Evolutionary conservation across 2,329 filamentous ascomycete genomes (phyloP), one percentile per base, ranked within the genome.

Genomic region (Sporothrix protearum): DNA sequence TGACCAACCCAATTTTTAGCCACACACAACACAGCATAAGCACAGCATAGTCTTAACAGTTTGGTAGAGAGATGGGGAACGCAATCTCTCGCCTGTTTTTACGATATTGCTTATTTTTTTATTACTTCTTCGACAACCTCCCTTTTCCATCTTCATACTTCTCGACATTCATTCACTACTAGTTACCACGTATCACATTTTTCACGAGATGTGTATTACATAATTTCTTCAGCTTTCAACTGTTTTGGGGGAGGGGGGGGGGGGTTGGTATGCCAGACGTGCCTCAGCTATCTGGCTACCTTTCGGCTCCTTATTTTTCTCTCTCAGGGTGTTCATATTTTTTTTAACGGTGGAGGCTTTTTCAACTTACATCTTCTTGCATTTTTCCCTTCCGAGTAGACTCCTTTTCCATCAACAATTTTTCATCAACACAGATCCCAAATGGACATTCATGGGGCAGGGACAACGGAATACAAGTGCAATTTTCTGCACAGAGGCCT

Each of bases 251-350:
- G n/a, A n/a, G n/a, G n/a, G n/a, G n/a, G n/a, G n/a, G n/a, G n/a
- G n/a, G n/a, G 47, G 57, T 57, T 9, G 59, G 69, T 51, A 66
- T 53, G 59, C 69, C 59, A 71, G 59, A 14, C 69, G 59, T 57
- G 49, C 69, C 33, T 22, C 25, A 42, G 25, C 19, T 28, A 53
- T 47, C 12, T 57, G 63, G 63, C 25, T 49, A 49, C n/a, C 8
- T 53, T 57, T 12, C 14, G 66, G 57, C 19, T 61, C n/a, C 19
- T 36, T 12, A n/a, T 10, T 39, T 39, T 22, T 39, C n/a, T 67
- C 19, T 64, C 12, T 45, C 59, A 64, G 36, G 59, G 59, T 45
- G 59, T 49, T 67, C 22, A 67, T 64, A 4, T n/a, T 33, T 61
- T 69, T 10, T 19, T 57, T 69, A 12, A 47, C 9, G 57, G 47